phyloP scores from a whole-genome alignment of 2,329 filamentous ascomycete species.

The Botrytis galanthina region DNA sequence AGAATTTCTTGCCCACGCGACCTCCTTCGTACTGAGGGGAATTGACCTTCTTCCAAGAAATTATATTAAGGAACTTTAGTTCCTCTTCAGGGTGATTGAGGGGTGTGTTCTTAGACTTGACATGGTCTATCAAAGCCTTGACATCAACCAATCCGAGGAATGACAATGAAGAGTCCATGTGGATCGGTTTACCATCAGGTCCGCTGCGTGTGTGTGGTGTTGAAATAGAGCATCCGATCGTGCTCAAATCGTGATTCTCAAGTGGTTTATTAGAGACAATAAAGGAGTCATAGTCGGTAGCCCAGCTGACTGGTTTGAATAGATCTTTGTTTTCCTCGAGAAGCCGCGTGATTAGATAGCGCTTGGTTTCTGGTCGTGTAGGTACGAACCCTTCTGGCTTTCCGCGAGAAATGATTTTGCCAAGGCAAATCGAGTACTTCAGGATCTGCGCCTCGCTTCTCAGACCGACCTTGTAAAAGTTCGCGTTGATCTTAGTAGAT shows the following conservation, averaged over 20 bases:
- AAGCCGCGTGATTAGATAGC: not conserved
- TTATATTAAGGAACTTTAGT: constrained; percentile 22
- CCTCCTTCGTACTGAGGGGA: not conserved
- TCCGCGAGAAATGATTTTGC: too few relatives aligned
- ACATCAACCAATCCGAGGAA: not conserved
- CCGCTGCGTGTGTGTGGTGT: not conserved
- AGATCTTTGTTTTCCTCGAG: not conserved
- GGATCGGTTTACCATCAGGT: not conserved
- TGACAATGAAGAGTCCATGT: not conserved
- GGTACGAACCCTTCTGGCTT: not conserved
- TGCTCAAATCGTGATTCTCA: not conserved
- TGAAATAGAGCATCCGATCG: not conserved
- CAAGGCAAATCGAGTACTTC: not conserved
- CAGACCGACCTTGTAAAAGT: not conserved
- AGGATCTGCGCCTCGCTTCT: not conserved
- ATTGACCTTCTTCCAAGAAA: constrained; percentile 24
- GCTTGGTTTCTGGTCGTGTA: not conserved
- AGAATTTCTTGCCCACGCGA: constrained; percentile 23
- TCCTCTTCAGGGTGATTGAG: not conserved
- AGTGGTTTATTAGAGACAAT: not conserved
- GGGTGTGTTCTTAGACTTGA: not conserved
- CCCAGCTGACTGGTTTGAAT: not conserved
- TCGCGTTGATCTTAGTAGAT: not conserved
- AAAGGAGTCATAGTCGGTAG: not conserved
- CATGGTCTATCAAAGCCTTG: not conserved